Base-by-base conservation (phyloP, 2,329 filamentous ascomycete species). In the Aspergillus novofumigatus region DNA sequence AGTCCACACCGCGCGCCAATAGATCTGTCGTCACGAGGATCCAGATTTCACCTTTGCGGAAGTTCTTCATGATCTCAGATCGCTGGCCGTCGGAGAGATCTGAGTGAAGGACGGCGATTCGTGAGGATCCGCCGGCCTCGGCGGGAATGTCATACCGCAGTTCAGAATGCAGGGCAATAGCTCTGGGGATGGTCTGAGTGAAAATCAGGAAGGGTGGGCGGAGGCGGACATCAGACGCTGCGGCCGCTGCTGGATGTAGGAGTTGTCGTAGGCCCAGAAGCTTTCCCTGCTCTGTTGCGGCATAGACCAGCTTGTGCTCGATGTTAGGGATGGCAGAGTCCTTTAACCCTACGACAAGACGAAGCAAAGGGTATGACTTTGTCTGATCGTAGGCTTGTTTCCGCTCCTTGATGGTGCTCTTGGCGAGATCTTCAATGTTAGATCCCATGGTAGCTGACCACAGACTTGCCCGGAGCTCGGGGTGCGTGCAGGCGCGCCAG, bases 371-470 rank as follows among this genome's bases (percentile, higher is more conserved):
- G 32, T 70, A 67, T 7, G 66, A 63, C 21, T 64, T 64, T 29
- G 55, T 64, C 9, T 61, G 53, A 23, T 59, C 56, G 7, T 66
- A 59, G 4, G 59, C 55, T 21, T 68, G 28, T 45, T 72, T 81
- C 38, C 86, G 81, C 8, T 80, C 75, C 42, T 80, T 77, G 52
- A 94, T 83, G 14, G 87, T 88, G n/a, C 85, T 83, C 6, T 83
- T 83, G 49, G 91, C 84, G 7, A 97, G 79, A 21, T 86, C 81
- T 76, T 99, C 94, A 45, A 97, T 90, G 65, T 88, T 94, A 17
- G 93, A 96, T 3, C 90, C 91, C 87, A 99, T 97, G 0, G 94
- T 99, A 14, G 94, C 94, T 14, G 94, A 97, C 92, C 93, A 99
- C 59, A 96, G 86, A 9, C 89, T 91, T 3, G 91, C 81, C 25